These are phyloP conservation scores for Leccinum incarnatum DNA, from an alignment of 768 basidiomycete genomes.

Conservation along the genomic window DNA sequence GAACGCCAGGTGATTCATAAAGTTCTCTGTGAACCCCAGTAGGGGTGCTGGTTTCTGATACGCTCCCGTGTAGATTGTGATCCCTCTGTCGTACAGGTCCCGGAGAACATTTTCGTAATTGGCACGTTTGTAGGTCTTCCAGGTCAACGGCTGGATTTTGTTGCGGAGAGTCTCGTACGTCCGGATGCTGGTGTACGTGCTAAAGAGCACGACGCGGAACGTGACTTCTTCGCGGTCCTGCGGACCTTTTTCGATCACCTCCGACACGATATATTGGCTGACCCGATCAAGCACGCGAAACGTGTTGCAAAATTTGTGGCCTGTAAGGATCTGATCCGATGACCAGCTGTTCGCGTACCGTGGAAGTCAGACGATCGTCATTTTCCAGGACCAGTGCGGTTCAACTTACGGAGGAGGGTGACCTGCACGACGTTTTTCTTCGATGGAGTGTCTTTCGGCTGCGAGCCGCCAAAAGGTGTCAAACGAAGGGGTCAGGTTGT, in stretches of 20 bases:
- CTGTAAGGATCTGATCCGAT: constrained; percentile 51
- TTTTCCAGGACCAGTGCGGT: not conserved
- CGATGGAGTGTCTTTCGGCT: constrained; percentile 55
- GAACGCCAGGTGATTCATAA: constrained; percentile 62
- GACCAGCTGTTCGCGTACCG: constrained; percentile 56
- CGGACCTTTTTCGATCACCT: constrained; percentile 69
- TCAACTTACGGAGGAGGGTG: constrained; percentile 50
- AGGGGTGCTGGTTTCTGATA: constrained; percentile 71
- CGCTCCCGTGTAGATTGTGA: constrained; percentile 62
- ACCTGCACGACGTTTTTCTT: constrained; percentile 52
- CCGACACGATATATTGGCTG: constrained; percentile 63
- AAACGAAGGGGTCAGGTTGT: constrained; percentile 50
- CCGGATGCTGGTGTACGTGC: constrained; percentile 64
- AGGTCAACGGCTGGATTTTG: constrained; percentile 57
- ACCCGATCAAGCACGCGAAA: constrained; percentile 72
- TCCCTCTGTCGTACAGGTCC: constrained; percentile 35
- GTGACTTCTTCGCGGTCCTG: constrained; percentile 58
- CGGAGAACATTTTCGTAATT: constrained; percentile 54
- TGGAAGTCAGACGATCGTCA: constrained; percentile 16
- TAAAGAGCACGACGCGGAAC: constrained; percentile 73
- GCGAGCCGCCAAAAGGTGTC: constrained; percentile 61
- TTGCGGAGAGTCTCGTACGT: constrained; percentile 64
- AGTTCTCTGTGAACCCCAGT: constrained; percentile 45
- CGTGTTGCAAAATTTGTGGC: constrained; percentile 67
- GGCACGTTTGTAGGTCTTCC: constrained; percentile 52